Base-by-base conservation (phyloP, 257 asterid species). In the Solanum gandarillasii region DNA sequence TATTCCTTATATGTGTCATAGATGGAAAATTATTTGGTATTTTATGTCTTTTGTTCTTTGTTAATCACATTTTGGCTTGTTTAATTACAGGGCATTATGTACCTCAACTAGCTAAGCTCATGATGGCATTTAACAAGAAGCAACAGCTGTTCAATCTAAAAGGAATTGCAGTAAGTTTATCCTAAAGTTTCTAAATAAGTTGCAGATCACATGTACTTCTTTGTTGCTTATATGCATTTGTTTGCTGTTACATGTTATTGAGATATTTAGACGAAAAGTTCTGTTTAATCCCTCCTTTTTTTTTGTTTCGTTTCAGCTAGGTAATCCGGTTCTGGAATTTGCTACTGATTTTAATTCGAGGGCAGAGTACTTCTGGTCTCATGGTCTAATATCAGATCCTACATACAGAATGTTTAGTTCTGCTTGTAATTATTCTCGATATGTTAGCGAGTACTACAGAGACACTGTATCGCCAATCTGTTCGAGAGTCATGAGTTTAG, bases 301-400 rank as follows among this genome's bases (percentile, higher is more conserved):
- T 67, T 75, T 29, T 35, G 60, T 41, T 85, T 34, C 5, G 20
- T 21, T 91, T 90, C 94, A 94, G 98, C 89, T 94, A n/a, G 96
- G 98, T 5, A 94, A 94, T 92, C 98, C 98, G 83, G 92, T 94
- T 78, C 94, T 94, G 48, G 98, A 93, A 87, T 94, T 92, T 58
- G 88, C 92, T 5, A 90, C 93, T 1, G 98, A 94, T 87, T 93
- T 92, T 88, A 94, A 94, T 73, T 93, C 96, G 7, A 91, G 95
- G 89, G 96, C 96, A 5, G 98, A 93, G 76, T 94, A 92, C 89
- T 92, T 93, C 52, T 94, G 98, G 98, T 94, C 98, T 55, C 98
- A 94, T 84, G 98, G 98, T 43, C 88, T 94, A 65, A 93, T 94
- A 90, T 94, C 98, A 52, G 96, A 94, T 87, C 84, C 94, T 13